Evolutionary conservation across 108 stramenopile species (phyloP), one percentile per base, ranked within the genome.

Genomic region (Discostella pseudostelligera): DNA sequence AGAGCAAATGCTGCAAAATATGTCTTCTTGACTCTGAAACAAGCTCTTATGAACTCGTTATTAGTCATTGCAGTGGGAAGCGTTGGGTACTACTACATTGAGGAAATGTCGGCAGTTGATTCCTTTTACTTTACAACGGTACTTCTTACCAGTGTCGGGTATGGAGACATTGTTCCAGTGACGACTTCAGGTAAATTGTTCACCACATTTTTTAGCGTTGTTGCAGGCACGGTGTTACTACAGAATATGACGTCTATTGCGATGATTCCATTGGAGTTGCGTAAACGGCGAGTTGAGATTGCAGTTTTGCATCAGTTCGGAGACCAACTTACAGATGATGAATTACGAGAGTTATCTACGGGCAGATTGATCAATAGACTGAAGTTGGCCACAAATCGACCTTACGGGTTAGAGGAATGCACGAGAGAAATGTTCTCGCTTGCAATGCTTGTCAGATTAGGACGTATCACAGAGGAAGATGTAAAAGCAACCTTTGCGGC

Each of bases 361-460:
- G 93, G 93, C 24, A 87, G 87, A 32, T 59, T 94, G 48, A 79
- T 94, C 56, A 79, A 85, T 20, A 70, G 93, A 3, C 81, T 94
- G 9, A 77, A 89, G 53, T 54, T 94, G 56, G 79, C 87, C 8
- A 82, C 78, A 6, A 76, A 87, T 44, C 43, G 82, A 54, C 65
- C 84, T 17, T 79, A 81, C 51, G 92, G 87, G 21, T 72, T 94
- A 54, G 83, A 89, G 50, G 87, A 91, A 57, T 94, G 93, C 55
- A 94, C 93, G 1, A 79, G 93, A 21, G 93, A 94, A 58, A 94
- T 91, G 90, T 94, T 94, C 72, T 82, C 87, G 36, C 81, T 94
- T 36, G 93, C 93, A 13, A 94, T 94, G 93, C 76, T 94, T 54
- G 89, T 94, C 3, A 81, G 93, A n/a, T 57, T 94, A 53, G 93